Percentiles rank a stretch among this genome's conserved stretches.
phyloP scores from a whole-genome alignment of 345 rosid genomes.

The Gossypium ekmanianum region DNA sequence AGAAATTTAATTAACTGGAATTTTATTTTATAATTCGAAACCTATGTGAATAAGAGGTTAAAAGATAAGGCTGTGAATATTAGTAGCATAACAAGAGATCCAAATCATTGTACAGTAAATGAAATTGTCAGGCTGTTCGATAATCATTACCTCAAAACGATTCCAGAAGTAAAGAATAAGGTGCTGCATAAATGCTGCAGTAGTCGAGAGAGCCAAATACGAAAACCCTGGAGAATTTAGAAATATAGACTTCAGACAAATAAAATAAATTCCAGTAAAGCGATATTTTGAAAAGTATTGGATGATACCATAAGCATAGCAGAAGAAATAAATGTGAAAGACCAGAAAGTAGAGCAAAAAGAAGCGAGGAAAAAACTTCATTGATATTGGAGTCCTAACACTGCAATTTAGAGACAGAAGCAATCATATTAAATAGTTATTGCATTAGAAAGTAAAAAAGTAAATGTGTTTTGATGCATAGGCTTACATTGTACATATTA shows the following conservation, averaged over 20 bases:
- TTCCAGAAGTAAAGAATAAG: slow-evolving; percentile 97
- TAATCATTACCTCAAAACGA: slow-evolving; percentile 77
- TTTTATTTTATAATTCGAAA: no score
- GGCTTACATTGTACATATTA: background rate
- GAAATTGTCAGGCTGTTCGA: slow-evolving; percentile 1
- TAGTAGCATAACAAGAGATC: background rate
- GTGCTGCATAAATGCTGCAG: slow-evolving; percentile 97
- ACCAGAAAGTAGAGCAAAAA: slow-evolving; percentile 93
- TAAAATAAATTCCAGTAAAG: background rate
- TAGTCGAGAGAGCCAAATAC: slow-evolving; percentile 78
- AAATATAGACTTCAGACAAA: background rate
- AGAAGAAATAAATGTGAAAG: slow-evolving; percentile 97
- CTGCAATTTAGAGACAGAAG: slow-evolving; percentile 43
- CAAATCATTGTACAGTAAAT: background rate
- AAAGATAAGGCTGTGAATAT: slow-evolving; percentile 26
- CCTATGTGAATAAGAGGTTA: background rate
- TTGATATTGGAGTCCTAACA: slow-evolving; percentile 93
- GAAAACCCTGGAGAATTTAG: slow-evolving; percentile 67
- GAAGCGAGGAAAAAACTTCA: slow-evolving; percentile 99
- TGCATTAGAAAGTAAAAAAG: background rate
- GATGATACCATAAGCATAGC: slow-evolving; percentile 76
- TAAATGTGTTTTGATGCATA: background rate
- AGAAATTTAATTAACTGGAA: no score
- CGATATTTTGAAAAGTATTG: background rate
- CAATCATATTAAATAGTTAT: slow-evolving; percentile 15